phyloP scores from a whole-genome alignment of 192 early-diverging fungal species.

The Coemansia sp. region DNA sequence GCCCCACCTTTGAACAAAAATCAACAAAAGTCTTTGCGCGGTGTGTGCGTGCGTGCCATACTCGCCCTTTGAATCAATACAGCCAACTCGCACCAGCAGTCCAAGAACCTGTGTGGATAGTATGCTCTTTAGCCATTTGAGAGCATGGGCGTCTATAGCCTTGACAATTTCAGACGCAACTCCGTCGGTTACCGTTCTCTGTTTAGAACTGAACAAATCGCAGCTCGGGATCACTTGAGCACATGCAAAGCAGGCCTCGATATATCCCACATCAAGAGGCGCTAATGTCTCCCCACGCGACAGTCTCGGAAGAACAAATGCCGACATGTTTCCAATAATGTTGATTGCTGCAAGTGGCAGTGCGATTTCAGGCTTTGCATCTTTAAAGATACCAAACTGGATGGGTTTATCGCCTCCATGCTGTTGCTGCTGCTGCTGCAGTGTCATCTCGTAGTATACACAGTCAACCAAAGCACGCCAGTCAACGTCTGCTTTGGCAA shows the following conservation, averaged over 20 bases:
- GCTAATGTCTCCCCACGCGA: constrained; percentile 13
- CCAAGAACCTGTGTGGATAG: constrained; percentile 29
- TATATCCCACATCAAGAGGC: constrained; percentile 15
- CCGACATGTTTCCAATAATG: constrained; percentile 42
- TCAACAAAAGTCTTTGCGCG: constrained; percentile 39
- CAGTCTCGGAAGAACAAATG: constrained; percentile 42
- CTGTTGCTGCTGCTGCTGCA: constrained; percentile 9
- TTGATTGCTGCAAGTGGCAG: constrained; percentile 32
- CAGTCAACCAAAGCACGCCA: constrained; percentile 17
- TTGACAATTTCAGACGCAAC: constrained; percentile 12
- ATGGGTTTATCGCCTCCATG: background rate
- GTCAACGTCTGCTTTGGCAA: constrained; percentile 20
- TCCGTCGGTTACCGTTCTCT: background rate
- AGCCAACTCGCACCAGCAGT: constrained; percentile 36
- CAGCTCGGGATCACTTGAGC: constrained; percentile 29
- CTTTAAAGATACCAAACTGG: constrained; percentile 11
- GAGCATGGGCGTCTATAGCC: constrained; percentile 22
- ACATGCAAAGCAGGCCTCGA: constrained; percentile 38
- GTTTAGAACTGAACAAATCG: constrained; percentile 25
- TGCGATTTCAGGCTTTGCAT: background rate
- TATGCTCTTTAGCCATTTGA: constrained; percentile 40
- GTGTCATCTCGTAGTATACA: constrained; percentile 10
- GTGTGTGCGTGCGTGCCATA: background rate
- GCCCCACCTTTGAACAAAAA: constrained; percentile 48
- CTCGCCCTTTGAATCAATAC: constrained; percentile 7